Percentiles rank a stretch among this genome's conserved stretches.
Evolutionary conservation across 108 stramenopile species (phyloP).

Genomic region (Skeletonema costatum): DNA sequence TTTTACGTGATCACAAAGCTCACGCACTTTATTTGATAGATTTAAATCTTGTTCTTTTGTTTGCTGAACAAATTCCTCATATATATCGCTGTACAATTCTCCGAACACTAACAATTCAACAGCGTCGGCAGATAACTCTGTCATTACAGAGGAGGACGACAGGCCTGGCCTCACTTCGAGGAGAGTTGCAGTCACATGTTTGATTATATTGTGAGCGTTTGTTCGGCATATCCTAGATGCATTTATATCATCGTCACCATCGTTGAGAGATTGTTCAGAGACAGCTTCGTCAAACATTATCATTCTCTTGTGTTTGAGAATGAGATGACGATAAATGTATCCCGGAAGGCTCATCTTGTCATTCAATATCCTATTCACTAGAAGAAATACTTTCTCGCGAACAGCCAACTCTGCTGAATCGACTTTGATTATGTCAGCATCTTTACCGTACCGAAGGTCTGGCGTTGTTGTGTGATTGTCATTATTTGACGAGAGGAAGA

Average conservation of each 20-base stretch:
- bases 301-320: slow-evolving; percentile 56
- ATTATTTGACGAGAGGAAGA: slow-evolving; percentile 36
- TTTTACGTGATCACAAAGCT: slow-evolving; percentile 24
- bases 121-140: slow-evolving; percentile 74
- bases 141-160: slow-evolving; percentile 62
- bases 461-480: slow-evolving; percentile 18
- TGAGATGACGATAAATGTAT: slow-evolving; percentile 73
- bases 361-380: slow-evolving; percentile 76
- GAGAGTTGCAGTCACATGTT: slow-evolving; percentile 84
- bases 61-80: slow-evolving; percentile 34
- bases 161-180: slow-evolving; percentile 79
- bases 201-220: slow-evolving; percentile 85
- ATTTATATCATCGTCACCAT: not conserved
- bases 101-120: slow-evolving; percentile 86
- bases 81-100: slow-evolving; percentile 66
- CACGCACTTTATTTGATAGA: slow-evolving; percentile 51
- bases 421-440: slow-evolving; percentile 74
- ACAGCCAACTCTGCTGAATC: slow-evolving; percentile 75
- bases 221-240: slow-evolving; percentile 46
- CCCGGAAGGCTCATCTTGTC: slow-evolving; percentile 83
- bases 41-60: slow-evolving; percentile 36
- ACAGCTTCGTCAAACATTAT: slow-evolving; percentile 16
- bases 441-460: slow-evolving; percentile 65
- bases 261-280: not conserved
- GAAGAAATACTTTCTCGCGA: slow-evolving; percentile 74